Conservation (phyloP, 768 basidiomycete genomes). For the Kwoniella shandongensis region DNA sequence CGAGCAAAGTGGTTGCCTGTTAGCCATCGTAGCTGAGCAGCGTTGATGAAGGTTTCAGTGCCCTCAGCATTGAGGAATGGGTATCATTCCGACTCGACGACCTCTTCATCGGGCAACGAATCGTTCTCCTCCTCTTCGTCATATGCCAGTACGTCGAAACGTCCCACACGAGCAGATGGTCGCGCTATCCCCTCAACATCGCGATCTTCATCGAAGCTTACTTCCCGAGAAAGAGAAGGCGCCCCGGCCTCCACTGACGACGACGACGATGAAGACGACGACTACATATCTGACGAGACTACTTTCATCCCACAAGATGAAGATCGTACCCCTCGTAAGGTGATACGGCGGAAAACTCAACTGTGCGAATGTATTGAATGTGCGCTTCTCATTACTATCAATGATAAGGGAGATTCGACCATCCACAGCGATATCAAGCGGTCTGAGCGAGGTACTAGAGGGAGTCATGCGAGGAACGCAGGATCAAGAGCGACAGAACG, state of each 20-base stretch:
- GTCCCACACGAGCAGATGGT: too few relatives aligned
- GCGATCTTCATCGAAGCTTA: neutral
- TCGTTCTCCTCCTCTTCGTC: conserved; percentile 11
- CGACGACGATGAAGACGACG: neutral
- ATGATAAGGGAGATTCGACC: neutral
- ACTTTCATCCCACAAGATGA: neutral
- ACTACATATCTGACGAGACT: neutral
- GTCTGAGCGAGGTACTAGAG: neutral
- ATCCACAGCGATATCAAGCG: neutral
- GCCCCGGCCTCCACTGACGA: neutral
- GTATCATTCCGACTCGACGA: neutral
- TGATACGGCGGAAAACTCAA: conserved; percentile 3
- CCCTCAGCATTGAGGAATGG: too few relatives aligned
- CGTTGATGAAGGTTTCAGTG: too few relatives aligned
- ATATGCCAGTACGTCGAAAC: neutral
- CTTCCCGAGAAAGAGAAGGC: too few relatives aligned
- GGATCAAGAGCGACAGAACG: neutral
- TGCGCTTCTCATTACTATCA: neutral
- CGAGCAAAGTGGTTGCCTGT: too few relatives aligned
- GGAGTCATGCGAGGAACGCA: neutral
- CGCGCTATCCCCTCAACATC: too few relatives aligned
- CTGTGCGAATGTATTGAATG: conserved; percentile 4
- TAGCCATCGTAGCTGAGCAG: too few relatives aligned
- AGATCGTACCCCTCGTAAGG: conserved; percentile 10
- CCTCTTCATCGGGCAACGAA: conserved; percentile 18